These are phyloP conservation scores for Rhizophora apiculata DNA, from an alignment of 345 rosid species.

Conservation along the genomic window DNA sequence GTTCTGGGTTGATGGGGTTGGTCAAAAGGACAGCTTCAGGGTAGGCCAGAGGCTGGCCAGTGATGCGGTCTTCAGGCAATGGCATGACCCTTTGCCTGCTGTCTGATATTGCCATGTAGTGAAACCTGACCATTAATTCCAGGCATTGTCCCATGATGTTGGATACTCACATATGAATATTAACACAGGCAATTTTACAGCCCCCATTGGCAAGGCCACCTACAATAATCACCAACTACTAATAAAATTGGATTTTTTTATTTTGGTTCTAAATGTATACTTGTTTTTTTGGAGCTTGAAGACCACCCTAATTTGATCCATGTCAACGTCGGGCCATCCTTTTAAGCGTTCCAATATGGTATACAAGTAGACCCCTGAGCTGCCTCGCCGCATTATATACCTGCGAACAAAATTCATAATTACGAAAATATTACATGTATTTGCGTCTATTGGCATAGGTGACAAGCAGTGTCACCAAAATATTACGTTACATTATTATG, in stretches of 20 bases:
- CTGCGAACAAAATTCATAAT: background rate
- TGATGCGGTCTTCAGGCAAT: constrained; percentile 3
- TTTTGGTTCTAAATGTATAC: background rate
- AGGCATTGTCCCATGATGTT: background rate
- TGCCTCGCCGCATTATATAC: constrained; percentile 18
- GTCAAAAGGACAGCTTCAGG: constrained; percentile 23
- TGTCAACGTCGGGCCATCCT: constrained; percentile 22
- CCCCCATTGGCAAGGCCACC: too few species aligned
- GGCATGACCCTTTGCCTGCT: constrained; percentile 19
- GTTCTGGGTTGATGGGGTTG: background rate
- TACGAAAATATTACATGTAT: background rate
- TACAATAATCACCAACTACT: background rate
- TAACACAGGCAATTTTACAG: too few species aligned
- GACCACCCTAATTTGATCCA: constrained; percentile 20
- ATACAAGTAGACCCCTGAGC: constrained; percentile 15
- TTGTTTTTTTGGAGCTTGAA: constrained; percentile 16
- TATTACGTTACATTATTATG: background rate
- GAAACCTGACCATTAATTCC: constrained; percentile 2
- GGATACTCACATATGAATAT: too few species aligned
- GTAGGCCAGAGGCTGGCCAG: constrained; percentile 6
- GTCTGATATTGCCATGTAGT: constrained; percentile 14
- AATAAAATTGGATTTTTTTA: background rate
- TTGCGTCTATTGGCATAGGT: background rate
- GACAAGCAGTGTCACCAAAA: background rate
- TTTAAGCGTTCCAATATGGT: constrained; percentile 18